Percentiles rank a stretch among this genome's conserved stretches.
These are phyloP conservation scores for Podospora didyma DNA, from an alignment of 495 filamentous ascomycete species.

Conservation along the genomic window DNA sequence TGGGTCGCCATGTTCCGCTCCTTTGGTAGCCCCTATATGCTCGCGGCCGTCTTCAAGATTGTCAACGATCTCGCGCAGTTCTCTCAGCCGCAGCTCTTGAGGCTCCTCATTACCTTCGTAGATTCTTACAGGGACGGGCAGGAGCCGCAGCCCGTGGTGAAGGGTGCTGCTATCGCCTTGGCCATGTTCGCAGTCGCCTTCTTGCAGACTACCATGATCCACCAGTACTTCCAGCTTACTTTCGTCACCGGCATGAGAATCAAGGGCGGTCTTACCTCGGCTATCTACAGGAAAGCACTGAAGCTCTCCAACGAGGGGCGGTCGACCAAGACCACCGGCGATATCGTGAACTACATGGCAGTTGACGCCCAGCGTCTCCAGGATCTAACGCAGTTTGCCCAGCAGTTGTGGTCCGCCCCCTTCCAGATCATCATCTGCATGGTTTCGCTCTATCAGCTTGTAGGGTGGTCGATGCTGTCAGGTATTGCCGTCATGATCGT, in stretches of 20 bases:
- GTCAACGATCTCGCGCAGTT: constrained; percentile 81
- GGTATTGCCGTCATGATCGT: constrained; percentile 93
- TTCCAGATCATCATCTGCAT: constrained; percentile 96
- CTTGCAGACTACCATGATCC: constrained; percentile 68
- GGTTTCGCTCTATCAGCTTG: constrained; percentile 88
- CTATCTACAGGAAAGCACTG: constrained; percentile 89
- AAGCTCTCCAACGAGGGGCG: constrained; percentile 90
- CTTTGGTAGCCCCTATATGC: constrained; percentile 78
- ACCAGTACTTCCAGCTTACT: constrained; percentile 94
- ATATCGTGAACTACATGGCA: constrained; percentile 99
- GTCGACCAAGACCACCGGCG: constrained; percentile 86
- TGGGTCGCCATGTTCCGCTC: constrained; percentile 87
- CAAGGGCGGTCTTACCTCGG: constrained; percentile 80
- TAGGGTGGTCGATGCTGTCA: constrained; percentile 93
- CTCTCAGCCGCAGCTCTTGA: constrained; percentile 85
- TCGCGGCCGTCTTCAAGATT: constrained; percentile 78
- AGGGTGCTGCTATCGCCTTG: constrained; percentile 83
- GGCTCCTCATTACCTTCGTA: constrained; percentile 80
- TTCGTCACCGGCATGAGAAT: constrained; percentile 97
- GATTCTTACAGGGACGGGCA: constrained; percentile 64
- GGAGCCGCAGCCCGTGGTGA: constrained; percentile 68
- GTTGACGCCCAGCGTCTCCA: constrained; percentile 94
- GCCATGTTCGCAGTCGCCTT: constrained; percentile 90
- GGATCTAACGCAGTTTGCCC: constrained; percentile 91
- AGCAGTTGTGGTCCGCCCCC: constrained; percentile 92